Evolutionary conservation across 2,329 filamentous ascomycete species (phyloP), one percentile per base, ranked within the genome.

Genomic region (Colletotrichum siamense): DNA sequence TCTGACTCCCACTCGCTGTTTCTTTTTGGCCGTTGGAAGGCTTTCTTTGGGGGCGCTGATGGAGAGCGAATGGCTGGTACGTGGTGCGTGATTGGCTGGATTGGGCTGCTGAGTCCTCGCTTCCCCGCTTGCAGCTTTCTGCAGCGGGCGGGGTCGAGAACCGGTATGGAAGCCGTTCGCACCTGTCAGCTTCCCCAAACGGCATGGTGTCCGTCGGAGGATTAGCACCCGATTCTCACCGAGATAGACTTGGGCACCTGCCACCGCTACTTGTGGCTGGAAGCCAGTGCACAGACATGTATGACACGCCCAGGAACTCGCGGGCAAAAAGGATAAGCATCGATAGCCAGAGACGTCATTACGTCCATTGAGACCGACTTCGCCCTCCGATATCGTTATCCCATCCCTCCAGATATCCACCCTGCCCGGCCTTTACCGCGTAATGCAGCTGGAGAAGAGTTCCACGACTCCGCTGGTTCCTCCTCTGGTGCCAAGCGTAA

Each of bases 381-480:
- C 22, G 44, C 22, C 24, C 68, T 76, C 74, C 71, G 74, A 76
- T 76, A 61, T 76, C 74, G 65, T 76, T 55, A 49, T 26, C n/a
- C 52, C 24, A 36, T 36, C 30, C 65, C 34, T 32, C 55, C 64
- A 30, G 34, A 69, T 73, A 73, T 61, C 70, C 70, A 74, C 64
- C 26, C 16, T 26, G 36, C 16, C 36, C 36, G 8, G 10, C 44
- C n/a, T 7, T 34, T 26, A 49, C 39, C 18, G 39, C 39, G 18
- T 49, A 30, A 69, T 73, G 30, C 64, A 63, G 12, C 69, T 65
- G 73, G 73, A 39, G 44, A 65, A 59, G 10, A 65, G 57, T 76
- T 73, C 70, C 73, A 76, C 57, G 69, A 28, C 24, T 44, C 69
- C 64, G 64, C 73, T 64, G 73, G 24, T 28, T 16, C 22, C n/a